Conservation (phyloP, 2,329 filamentous ascomycete genomes). For the Alternaria sp. region DNA sequence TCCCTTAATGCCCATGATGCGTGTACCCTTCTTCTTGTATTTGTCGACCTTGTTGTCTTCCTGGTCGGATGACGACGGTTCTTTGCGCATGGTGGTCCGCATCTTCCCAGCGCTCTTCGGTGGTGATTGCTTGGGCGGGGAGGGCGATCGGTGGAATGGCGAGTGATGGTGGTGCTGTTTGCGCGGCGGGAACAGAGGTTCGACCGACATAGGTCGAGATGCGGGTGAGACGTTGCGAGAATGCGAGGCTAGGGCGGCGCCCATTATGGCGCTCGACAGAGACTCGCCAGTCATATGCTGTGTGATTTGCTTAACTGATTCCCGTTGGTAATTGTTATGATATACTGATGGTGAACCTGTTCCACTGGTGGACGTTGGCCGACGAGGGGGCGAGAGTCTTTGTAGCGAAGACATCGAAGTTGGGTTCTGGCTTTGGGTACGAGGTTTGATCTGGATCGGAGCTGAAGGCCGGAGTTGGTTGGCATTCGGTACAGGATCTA, state of each 20-base stretch:
- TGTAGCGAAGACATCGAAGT: conserved; percentile 36
- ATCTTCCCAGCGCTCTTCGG: conserved; percentile 61
- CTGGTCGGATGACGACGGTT: conserved; percentile 51
- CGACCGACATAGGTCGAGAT: conserved; percentile 38
- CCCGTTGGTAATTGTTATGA: conserved; percentile 53
- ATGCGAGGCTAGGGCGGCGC: conserved; percentile 72
- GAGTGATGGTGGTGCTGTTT: conserved; percentile 50
- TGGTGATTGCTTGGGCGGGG: conserved; percentile 50
- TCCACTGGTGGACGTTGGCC: conserved; percentile 33
- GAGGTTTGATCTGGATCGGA: conserved; percentile 42
- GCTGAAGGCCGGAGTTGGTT: conserved; percentile 27
- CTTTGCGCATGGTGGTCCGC: conserved; percentile 71
- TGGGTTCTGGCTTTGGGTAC: conserved; percentile 43
- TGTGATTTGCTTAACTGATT: conserved; percentile 50
- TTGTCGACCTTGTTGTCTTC: conserved; percentile 64
- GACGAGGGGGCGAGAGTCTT: conserved; percentile 33
- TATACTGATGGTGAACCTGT: conserved; percentile 41
- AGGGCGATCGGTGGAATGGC: conserved; percentile 51
- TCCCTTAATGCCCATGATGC: conserved; percentile 57
- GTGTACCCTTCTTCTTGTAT: conserved; percentile 64
- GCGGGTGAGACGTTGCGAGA: conserved; percentile 61
- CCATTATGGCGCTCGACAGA: conserved; percentile 77
- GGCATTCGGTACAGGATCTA: conserved; percentile 16
- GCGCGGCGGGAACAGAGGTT: conserved; percentile 53
- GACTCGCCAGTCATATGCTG: conserved; percentile 67